Conservation (phyloP, 495 filamentous ascomycete genomes). For the Schizothecium vesticola region DNA sequence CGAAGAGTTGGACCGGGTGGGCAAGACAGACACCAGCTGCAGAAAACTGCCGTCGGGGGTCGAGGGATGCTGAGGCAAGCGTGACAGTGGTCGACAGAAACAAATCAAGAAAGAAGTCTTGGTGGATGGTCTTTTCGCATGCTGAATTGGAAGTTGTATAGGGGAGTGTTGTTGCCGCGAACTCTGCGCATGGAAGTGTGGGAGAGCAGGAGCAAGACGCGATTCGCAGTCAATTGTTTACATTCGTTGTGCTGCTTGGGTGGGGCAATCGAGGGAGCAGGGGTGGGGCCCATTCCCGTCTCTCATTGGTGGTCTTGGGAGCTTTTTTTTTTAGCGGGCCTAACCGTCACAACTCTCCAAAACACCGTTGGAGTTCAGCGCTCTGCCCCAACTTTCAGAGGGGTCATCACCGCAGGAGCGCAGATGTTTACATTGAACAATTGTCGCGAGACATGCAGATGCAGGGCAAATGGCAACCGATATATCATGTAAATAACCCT, state of each 20-base stretch:
- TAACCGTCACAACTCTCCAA: background rate
- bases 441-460: background rate
- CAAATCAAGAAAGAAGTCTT: conserved; percentile 4
- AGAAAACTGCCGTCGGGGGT: background rate
- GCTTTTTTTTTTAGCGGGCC: background rate
- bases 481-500: background rate
- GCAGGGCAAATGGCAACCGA: background rate
- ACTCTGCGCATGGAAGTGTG: background rate
- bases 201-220: background rate
- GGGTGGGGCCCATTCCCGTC: background rate
- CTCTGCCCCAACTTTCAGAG: background rate
- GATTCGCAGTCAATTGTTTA: conserved; percentile 5
- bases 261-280: background rate
- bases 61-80: background rate
- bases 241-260: conserved; percentile 4
- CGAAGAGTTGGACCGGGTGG: conserved; percentile 4
- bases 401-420: background rate
- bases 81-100: background rate
- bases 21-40: background rate
- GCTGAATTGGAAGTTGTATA: background rate
- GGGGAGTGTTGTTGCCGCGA: background rate
- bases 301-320: background rate
- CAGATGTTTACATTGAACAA: background rate
- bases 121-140: background rate
- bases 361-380: background rate